Evolutionary conservation across 352 stramenopile species (phyloP), one percentile per base, ranked within the genome.

Genomic region (Pythium guiyangense): DNA sequence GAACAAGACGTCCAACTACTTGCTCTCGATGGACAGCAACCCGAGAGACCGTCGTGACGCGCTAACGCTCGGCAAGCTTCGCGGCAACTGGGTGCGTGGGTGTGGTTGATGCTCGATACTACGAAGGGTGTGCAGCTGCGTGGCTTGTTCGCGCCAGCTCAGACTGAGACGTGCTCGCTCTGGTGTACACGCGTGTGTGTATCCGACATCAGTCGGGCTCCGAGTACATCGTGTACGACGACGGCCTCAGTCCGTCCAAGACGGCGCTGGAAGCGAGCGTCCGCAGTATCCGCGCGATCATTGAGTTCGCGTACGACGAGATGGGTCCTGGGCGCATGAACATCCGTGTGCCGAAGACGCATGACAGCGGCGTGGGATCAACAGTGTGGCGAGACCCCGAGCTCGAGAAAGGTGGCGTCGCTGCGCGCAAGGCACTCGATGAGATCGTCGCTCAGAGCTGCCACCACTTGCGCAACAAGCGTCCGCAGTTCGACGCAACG

Each of bases 391-490:
- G 66, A 34, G 76, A 87, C 54, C 59, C 59, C 4, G 59, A 31
- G 0, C 29, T 64, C 1, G 62, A 66, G 6, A 46, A 50, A 6
- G 54, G 60, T 22, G 22, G 31, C 2, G 43, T n/a, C 6, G 15
- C 25, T 10, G 43, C 40, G 1, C 42, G 50, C 9, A 62, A 60
- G 18, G 25, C 50, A 0, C 70, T 96, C 22, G 84, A 90, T 56
- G 72, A 79, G 18, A 54, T 73, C 6, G 63, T 94, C 29, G 68
- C 66, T 29, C 57, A 69, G 12, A 54, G 55, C 46, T 55, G 79
- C 20, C 39, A 94, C 40, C 71, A 86, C 43, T 65, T 98, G 58
- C 90, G 82, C 55, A 99, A 99, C 79, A 96, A 98, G 47, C 76
- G 73, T 3, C 73, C 74, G 6, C 64, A 83, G 31, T 89, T 72